Evolutionary conservation across 495 filamentous ascomycete genomes (phyloP).

Genomic region (Lasiosphaeria ovina): DNA sequence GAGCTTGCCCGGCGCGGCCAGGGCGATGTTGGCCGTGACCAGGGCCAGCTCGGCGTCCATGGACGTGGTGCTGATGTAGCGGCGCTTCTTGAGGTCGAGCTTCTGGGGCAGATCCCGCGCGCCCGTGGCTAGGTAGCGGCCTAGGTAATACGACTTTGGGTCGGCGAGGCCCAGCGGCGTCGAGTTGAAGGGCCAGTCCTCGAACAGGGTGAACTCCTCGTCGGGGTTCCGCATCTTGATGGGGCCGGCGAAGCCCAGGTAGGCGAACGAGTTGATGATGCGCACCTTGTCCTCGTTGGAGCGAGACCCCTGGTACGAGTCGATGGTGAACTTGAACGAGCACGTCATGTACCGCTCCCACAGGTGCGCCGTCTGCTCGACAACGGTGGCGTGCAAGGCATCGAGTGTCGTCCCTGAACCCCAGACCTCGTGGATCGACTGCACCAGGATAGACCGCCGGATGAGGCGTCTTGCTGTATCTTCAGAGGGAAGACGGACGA

Average conservation of each 20-base stretch:
- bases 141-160: constrained; percentile 66
- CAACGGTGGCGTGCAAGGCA: constrained; percentile 65
- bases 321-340: constrained; percentile 80
- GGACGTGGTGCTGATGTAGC: constrained; percentile 90
- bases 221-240: constrained; percentile 72
- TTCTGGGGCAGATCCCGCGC: constrained; percentile 63
- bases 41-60: constrained; percentile 96
- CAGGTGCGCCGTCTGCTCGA: constrained; percentile 51
- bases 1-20: constrained; percentile 75
- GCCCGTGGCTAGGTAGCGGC: constrained; percentile 63
- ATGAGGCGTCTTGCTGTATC: constrained; percentile 64
- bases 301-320: constrained; percentile 71
- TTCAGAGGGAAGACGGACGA: constrained; percentile 66
- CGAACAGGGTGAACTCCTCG: constrained; percentile 72
- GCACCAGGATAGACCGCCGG: constrained; percentile 71
- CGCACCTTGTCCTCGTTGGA: constrained; percentile 53
- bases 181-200: constrained; percentile 64
- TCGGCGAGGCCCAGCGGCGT: constrained; percentile 39
- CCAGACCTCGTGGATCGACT: constrained; percentile 87
- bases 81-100: constrained; percentile 87
- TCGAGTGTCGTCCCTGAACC: constrained; percentile 65
- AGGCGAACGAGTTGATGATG: constrained; percentile 79
- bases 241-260: constrained; percentile 71
- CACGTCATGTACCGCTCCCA: constrained; percentile 61
- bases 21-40: constrained; percentile 86